Evolutionary conservation across 306 rosid genomes (phyloP), one percentile per base, ranked within the genome.

Genomic region (Fragaria vesca): DNA sequence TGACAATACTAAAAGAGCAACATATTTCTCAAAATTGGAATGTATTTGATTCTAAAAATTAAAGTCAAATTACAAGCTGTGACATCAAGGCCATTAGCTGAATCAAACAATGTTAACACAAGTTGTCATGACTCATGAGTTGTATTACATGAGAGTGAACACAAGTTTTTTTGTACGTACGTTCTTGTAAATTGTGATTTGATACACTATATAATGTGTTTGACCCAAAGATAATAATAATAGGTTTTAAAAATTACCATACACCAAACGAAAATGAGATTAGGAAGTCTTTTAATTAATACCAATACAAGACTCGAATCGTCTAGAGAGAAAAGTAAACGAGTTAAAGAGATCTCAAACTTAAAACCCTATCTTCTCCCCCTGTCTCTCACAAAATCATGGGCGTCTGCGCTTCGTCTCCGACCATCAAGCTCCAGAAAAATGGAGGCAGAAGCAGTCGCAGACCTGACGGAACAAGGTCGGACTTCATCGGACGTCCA

Each of bases 321-420:
- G 76, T 72, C 34, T 0, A 3, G 34, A 52, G 66, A 60, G 18
- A 26, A 32, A 60, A 32, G 11, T 30, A 32, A 65, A 3, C 0
- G 32, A 13, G 16, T 24, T 2, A 1, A 21, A 60, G 32, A 32
- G 34, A 32, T 30, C 32, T 30, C 32, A 30, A 30, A 30, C 9
- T 7, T 40, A 40, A 40, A 40, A 40, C 67, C 45, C 69, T 15
- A 32, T 65, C 45, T 4, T 40, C 69, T 15, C 34, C 69, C 50
- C 17, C 74, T 36, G 17, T 38, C 36, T 46, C 61, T 5, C 34
- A 26, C 6, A 62, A 36, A 63, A 36, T 51, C 60, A 92, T 93
- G 95, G 98, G 98, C 21, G 80, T 20, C 28, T 88, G 91, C 54
- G 85, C 74, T 69, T 91, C 97, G 24, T 67, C 85, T 61, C 79